Base-by-base conservation (phyloP, 805 yeast species). In the Pichia exigua region DNA sequence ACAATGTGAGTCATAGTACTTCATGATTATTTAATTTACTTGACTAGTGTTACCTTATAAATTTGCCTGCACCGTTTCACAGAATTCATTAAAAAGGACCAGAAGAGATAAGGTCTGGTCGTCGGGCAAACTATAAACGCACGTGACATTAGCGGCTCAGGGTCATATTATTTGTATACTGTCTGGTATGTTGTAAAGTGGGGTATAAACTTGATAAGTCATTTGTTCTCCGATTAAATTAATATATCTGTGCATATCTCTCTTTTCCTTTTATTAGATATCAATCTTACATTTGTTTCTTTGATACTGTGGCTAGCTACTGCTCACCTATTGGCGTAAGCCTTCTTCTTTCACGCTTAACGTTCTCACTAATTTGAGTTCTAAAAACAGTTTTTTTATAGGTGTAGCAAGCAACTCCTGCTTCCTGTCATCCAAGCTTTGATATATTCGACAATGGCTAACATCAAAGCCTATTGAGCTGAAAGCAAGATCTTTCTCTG, bases 1-100 rank as follows among this genome's bases (percentile, higher is more conserved):
- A 48, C 76, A 73, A 51, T 73, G 76, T 3, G 74, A 67, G 57
- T 73, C 76, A 35, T 64, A 66, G 15, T 35, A n/a, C 2, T 4
- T 35, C 39, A 35, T 35, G n/a, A n/a, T 9, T 11, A 35, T 5
- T 35, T n/a, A n/a, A n/a, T n/a, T n/a, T n/a, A n/a, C n/a, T n/a
- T n/a, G n/a, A n/a, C n/a, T n/a, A n/a, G n/a, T n/a, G n/a, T n/a
- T n/a, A n/a, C n/a, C n/a, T n/a, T 15, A 11, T 24, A 24, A 5
- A 24, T 24, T 5, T 24, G 7, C 7, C 4, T 24, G 26, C 7
- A 24, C 7, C 26, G 26, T 24, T 24, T 24, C 7, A 24, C 7
- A 24, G 7, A 7, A 5, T 24, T 5, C 26, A 24, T 24, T n/a
- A n/a, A n/a, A 24, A 24, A 24, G 7, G 4, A 24, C 26, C 7